Conservation (phyloP, 192 early-diverging fungal genomes). For the Entomortierella lignicola region DNA sequence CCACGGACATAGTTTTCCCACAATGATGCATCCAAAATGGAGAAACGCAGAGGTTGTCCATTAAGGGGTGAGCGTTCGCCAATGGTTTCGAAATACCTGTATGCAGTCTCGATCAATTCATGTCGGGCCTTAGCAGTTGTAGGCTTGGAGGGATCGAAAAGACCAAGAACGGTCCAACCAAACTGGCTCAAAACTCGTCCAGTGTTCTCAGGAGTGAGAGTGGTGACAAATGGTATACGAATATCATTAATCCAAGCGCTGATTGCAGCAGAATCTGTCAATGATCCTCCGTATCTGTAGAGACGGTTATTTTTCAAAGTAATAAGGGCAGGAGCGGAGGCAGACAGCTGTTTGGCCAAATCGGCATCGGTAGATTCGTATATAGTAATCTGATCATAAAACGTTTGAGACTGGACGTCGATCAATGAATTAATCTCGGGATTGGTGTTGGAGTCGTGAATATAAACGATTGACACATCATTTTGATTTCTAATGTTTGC, state of each 20-base stretch:
- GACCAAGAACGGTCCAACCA: constrained; percentile 70
- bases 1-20: constrained; percentile 73
- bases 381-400: constrained; percentile 19
- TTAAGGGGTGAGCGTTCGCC: constrained; percentile 7
- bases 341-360: constrained; percentile 25
- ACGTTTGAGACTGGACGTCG: constrained; percentile 34
- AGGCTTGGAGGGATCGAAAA: constrained; percentile 63
- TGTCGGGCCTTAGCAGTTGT: constrained; percentile 11
- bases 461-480: constrained; percentile 65
- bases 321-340: constrained; percentile 59
- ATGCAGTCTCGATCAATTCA: constrained; percentile 49
- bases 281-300: constrained; percentile 35
- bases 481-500: constrained; percentile 50
- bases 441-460: constrained; percentile 63
- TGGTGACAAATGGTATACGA: constrained; percentile 72
- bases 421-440: constrained; percentile 52
- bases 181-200: constrained; percentile 75
- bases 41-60: constrained; percentile 55
- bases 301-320: constrained; percentile 72
- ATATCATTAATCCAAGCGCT: constrained; percentile 72
- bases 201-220: constrained; percentile 70
- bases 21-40: constrained; percentile 68
- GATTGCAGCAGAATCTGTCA: constrained; percentile 54
- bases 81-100: constrained; percentile 19
- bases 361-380: constrained; percentile 18